Conservation (phyloP, 1,139 yeast species). For the Geotrichum klebahnii region DNA sequence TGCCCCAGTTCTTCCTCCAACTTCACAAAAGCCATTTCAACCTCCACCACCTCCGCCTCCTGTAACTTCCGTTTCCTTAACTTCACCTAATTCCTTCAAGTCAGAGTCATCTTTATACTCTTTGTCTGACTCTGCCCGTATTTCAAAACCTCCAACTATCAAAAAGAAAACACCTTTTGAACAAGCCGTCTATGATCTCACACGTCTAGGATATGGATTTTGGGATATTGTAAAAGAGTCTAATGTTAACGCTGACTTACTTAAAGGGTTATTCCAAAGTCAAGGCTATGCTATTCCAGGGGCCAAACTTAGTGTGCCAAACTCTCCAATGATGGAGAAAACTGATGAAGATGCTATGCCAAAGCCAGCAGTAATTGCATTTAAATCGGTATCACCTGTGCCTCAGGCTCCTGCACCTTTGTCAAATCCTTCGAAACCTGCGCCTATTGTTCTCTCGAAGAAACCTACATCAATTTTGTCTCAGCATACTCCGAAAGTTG, state of each 20-base stretch:
- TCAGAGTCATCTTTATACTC: background rate
- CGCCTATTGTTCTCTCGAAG: too few relatives aligned
- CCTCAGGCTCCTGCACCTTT: background rate
- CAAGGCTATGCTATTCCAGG: conserved; percentile 11
- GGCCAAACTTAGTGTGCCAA: background rate
- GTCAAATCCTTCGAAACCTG: background rate
- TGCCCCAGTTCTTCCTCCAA: background rate
- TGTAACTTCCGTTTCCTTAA: background rate
- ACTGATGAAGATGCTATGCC: too few relatives aligned
- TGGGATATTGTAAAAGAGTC: conserved; percentile 10
- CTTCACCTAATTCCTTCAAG: background rate
- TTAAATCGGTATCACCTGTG: background rate
- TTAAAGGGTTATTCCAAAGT: conserved; percentile 1
- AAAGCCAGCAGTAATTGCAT: too few relatives aligned
- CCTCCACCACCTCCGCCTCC: conserved; percentile 3
- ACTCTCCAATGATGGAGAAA: background rate
- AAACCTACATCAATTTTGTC: background rate
- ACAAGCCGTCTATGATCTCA: conserved; percentile 10
- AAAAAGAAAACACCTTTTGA: background rate
- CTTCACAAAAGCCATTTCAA: background rate
- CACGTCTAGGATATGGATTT: conserved; percentile 10
- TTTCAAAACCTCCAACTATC: background rate
- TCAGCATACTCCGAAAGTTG: background rate
- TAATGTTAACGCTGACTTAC: conserved; percentile 5
- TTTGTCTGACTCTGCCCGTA: too few relatives aligned